Percentiles rank a stretch among this genome's conserved stretches.
Conservation (phyloP, 306 rosid species). For the Medicago truncatula region MtrunA17r5.0-ANR NC_053045.1:3129501-3130000, state of each 20-base stretch:
- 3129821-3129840: constrained; percentile 92
- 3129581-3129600: not conserved
- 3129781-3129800: constrained; percentile 98
- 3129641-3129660: no score
- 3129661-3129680: no score
- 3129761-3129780: not conserved
- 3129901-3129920: not conserved
- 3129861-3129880: constrained; percentile 81
- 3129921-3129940: constrained; percentile 20
- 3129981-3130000: no score
- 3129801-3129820: constrained; percentile 99
- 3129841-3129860: constrained; percentile 89
- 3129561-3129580: constrained; percentile 12
- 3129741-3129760: no score
- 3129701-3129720: no score
- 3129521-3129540: constrained; percentile 8
- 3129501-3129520: not conserved
- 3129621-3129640: no score
- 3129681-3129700: no score
- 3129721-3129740: no score
- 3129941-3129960: not conserved
- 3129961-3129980: not conserved
- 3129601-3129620: not conserved
- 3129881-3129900: constrained; percentile 96
- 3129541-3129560: constrained; percentile 3